Conservation (phyloP, 805 yeast species). For the Candida endomychidarum region DNA sequence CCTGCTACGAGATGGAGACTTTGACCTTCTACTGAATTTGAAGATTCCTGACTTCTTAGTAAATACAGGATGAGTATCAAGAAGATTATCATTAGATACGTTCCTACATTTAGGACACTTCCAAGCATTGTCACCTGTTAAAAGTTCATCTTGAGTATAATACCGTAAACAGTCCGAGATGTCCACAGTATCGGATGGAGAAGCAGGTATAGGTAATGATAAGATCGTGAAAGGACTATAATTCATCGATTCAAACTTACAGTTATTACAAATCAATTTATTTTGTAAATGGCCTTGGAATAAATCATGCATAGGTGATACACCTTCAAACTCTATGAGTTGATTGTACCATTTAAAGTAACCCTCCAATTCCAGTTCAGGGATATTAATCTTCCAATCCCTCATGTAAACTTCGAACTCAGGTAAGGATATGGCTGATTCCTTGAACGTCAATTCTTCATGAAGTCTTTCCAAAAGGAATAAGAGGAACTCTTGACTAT, state of each 20-base stretch:
- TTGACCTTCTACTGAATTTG: constrained; percentile 32
- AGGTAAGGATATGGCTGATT: constrained; percentile 21
- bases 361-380: constrained; percentile 41
- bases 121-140: constrained; percentile 82
- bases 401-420: constrained; percentile 26
- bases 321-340: constrained; percentile 54
- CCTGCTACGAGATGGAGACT: constrained; percentile 29
- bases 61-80: constrained; percentile 40
- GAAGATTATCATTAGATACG: constrained; percentile 16
- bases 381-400: constrained; percentile 34
- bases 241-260: constrained; percentile 59
- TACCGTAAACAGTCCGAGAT: constrained; percentile 63
- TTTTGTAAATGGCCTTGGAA: constrained; percentile 77
- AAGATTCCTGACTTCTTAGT: constrained; percentile 35
- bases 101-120: constrained; percentile 69
- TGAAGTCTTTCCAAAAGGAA: constrained; percentile 67
- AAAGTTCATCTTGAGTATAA: constrained; percentile 62
- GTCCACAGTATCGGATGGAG: constrained; percentile 31
- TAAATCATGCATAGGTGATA: constrained; percentile 62
- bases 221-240: constrained; percentile 63
- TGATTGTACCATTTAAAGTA: constrained; percentile 63
- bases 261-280: constrained; percentile 58
- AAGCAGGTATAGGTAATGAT: constrained; percentile 59
- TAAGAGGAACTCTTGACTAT: constrained; percentile 73
- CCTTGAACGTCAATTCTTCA: constrained; percentile 52